Percentiles rank a stretch among this genome's conserved stretches.
Conservation (phyloP, 306 rosid species). For the Phaseolus lunatus region DNA sequence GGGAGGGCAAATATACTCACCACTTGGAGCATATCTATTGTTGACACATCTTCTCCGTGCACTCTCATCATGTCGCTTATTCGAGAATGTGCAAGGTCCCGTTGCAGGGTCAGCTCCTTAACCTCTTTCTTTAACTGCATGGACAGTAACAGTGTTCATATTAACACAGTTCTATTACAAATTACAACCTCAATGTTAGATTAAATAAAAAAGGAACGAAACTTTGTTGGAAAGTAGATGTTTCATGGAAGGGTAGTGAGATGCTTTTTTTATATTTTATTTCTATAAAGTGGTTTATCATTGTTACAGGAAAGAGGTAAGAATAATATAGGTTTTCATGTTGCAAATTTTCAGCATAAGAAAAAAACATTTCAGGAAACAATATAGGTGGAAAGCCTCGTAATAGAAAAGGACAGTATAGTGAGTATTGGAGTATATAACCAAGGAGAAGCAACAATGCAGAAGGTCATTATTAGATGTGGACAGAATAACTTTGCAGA, state of each 20-base stretch:
- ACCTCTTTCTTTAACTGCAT: slow-evolving; percentile 87
- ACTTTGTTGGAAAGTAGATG: slow-evolving; percentile 14
- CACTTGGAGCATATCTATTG: slow-evolving; percentile 39
- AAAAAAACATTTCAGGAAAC: neutral
- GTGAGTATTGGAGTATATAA: neutral
- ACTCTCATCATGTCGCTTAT: slow-evolving; percentile 73
- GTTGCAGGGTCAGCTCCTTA: slow-evolving; percentile 64
- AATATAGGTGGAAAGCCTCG: slow-evolving; percentile 25
- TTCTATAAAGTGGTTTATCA: neutral
- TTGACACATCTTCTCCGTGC: slow-evolving; percentile 61
- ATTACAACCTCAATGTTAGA: neutral
- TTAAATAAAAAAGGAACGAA: neutral
- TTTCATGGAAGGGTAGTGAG: neutral
- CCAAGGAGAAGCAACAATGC: slow-evolving; percentile 7
- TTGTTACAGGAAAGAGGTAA: neutral
- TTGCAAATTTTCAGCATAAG: neutral
- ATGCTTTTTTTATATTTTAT: neutral
- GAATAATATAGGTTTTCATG: slow-evolving; percentile 16
- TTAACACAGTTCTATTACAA: slow-evolving; percentile 24
- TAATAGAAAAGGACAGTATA: neutral
- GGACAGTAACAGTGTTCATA: slow-evolving; percentile 36
- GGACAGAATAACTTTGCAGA: slow-evolving; percentile 16
- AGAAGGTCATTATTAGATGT: neutral
- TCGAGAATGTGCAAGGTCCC: slow-evolving; percentile 77
- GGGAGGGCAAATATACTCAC: slow-evolving; percentile 51